Base-by-base conservation (phyloP, 176 grass and related monocot species). In the Triticum timopheevii region DNA sequence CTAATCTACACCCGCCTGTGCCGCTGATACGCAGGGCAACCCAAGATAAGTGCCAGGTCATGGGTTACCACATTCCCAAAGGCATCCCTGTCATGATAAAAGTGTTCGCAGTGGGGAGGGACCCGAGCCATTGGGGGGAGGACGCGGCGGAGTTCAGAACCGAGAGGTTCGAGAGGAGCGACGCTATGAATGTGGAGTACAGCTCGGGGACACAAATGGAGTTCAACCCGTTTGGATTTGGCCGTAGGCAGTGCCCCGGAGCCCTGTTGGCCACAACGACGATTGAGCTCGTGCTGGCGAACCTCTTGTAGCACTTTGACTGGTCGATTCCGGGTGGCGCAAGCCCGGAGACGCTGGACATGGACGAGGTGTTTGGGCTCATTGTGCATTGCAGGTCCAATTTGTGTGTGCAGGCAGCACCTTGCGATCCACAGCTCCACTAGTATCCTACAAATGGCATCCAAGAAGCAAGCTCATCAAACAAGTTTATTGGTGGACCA, bases 101-200 rank as follows among this genome's bases (percentile, higher is more conserved):
- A 27, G 28, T 69, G 0, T 87, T 80, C 5, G 80, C 87, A 0
- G 77, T 93, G 1, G 84, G 68, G 4, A 80, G 87, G 31, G 91
- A 93, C 49, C 80, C 84, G 1, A 58, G 50, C 25, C 39, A 44
- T 36, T 93, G 91, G 91, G 84, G 91, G 91, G 62, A 87, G 20
- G 83, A 82, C 3, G 49, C 87, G 0, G 65, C 83, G 42, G 87
- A 90, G 27, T 93, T 88, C 65, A 39, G 3, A 13, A 80, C 86
- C 4, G 86, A 84, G 12, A 75, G 86, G 31, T 88, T 88, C 24
- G 80, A 77, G 34, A 35, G 34, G 34, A 35, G 1, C 4, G 34
- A 35, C 34, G 33, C 15, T 13, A 16, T 13, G 13, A 8, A 4
- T 17, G 5, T 39, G 24, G 69, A 88, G 11, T 83, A 79, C 42